Conservation (phyloP, 225 moss, liverwort and hornwort genomes). For the Pseudisothecium myosuroides region DNA sequence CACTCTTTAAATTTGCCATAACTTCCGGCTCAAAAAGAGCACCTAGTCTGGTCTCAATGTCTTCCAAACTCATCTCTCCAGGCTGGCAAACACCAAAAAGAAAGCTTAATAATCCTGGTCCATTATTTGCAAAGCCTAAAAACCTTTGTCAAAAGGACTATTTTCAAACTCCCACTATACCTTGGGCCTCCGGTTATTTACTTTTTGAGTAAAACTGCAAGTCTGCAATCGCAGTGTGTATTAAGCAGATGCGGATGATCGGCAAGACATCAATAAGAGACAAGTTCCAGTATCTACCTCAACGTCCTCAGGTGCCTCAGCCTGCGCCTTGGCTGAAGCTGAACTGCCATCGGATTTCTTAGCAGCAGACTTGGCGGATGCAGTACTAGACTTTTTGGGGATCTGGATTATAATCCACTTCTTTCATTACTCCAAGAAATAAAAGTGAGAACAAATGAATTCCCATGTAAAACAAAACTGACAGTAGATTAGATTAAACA, state of each 20-base stretch:
- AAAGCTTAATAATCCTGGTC: neutral
- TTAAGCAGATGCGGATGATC: neutral
- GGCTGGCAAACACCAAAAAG: conserved; percentile 10
- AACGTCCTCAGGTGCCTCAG: conserved; percentile 48
- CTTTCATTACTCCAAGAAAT: neutral
- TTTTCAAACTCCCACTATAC: neutral
- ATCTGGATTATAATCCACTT: neutral
- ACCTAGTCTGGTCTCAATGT: conserved; percentile 58
- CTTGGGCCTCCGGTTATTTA: neutral
- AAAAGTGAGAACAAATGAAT: neutral
- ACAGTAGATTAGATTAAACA: neutral
- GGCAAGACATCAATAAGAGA: neutral
- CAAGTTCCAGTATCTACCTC: conserved; percentile 26
- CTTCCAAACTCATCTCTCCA: conserved; percentile 75
- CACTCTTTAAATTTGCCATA: conserved; percentile 62
- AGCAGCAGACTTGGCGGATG: conserved; percentile 16
- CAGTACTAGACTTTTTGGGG: conserved; percentile 19
- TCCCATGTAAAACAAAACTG: neutral
- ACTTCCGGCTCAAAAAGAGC: conserved; percentile 60
- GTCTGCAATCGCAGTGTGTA: neutral
- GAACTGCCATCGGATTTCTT: conserved; percentile 56
- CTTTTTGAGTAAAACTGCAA: neutral
- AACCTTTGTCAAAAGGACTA: neutral
- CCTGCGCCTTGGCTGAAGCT: conserved; percentile 29
- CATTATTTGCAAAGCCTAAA: neutral